A percentile compares a stretch with the other conserved stretches of the same genome.
Conservation (phyloP, 768 basidiomycete species). For the Scleroderma bovista region DNA sequence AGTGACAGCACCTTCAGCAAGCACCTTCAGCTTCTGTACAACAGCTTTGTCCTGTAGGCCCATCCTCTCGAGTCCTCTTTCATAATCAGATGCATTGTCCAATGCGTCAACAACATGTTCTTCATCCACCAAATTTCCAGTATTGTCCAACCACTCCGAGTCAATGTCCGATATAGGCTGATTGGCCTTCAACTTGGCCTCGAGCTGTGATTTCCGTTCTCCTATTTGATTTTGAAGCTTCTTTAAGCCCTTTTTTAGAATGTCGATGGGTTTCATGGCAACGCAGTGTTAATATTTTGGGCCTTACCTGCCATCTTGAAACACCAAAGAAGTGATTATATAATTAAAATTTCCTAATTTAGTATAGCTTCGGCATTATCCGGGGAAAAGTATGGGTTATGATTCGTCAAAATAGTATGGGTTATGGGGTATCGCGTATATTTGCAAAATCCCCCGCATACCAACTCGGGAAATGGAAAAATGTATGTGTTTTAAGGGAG, state of each 20-base stretch:
- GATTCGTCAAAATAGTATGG: neutral
- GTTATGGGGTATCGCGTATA: neutral
- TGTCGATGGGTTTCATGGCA: constrained; percentile 8
- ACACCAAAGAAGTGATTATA: neutral
- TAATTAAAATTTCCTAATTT: constrained; percentile 2
- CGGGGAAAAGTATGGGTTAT: neutral
- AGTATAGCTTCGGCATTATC: neutral
- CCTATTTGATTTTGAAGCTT: constrained; percentile 9
- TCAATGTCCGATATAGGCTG: constrained; percentile 13
- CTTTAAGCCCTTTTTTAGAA: constrained; percentile 15
- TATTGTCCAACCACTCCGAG: constrained; percentile 20
- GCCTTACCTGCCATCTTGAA: neutral
- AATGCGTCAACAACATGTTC: constrained; percentile 14
- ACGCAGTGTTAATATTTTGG: neutral
- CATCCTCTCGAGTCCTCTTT: constrained; percentile 12
- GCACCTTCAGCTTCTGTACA: constrained; percentile 2
- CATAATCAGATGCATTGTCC: constrained; percentile 16
- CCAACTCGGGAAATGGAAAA: neutral
- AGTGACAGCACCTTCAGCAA: neutral
- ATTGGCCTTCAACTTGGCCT: constrained; percentile 8
- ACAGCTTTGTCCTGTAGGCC: neutral
- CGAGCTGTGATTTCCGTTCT: constrained; percentile 7
- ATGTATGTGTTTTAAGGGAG: neutral
- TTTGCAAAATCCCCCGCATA: neutral
- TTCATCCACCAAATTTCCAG: constrained; percentile 20